Conservation (phyloP, 805 yeast genomes). For the Kluyveromyces wickerhamii region DNA sequence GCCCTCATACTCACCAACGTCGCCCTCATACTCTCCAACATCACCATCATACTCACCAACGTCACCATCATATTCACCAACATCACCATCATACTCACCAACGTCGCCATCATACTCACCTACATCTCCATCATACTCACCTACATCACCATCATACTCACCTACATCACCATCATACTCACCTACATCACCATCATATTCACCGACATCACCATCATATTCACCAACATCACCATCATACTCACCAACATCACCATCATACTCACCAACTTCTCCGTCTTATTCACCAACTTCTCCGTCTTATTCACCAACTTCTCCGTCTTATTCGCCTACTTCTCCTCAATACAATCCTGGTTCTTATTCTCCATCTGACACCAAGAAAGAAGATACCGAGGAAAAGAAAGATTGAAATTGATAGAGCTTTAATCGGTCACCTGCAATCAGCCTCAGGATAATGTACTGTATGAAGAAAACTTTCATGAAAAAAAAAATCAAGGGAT, state of each 20-base stretch:
- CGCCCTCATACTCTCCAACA: constrained; percentile 65
- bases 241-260: constrained; percentile 70
- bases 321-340: constrained; percentile 44
- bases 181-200: constrained; percentile 56
- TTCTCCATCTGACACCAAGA: constrained; percentile 36
- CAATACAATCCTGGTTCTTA: constrained; percentile 52
- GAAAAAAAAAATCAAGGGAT: too few relatives aligned
- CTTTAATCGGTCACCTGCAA: neutral
- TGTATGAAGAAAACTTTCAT: too few relatives aligned
- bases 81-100: constrained; percentile 72
- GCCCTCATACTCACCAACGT: constrained; percentile 72
- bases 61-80: constrained; percentile 70
- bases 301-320: constrained; percentile 49
- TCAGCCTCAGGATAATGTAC: too few relatives aligned
- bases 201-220: constrained; percentile 69
- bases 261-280: constrained; percentile 44
- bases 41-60: constrained; percentile 62
- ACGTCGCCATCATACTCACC: constrained; percentile 63
- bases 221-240: constrained; percentile 62
- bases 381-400: constrained; percentile 14
- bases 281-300: constrained; percentile 60
- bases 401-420: constrained; percentile 6
- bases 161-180: constrained; percentile 65
- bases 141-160: constrained; percentile 64
- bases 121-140: constrained; percentile 74